Percentiles rank a stretch among this genome's conserved stretches.
Conservation (phyloP, 2,329 filamentous ascomycete genomes). For the Scedosporium aurantiacum region DNA sequence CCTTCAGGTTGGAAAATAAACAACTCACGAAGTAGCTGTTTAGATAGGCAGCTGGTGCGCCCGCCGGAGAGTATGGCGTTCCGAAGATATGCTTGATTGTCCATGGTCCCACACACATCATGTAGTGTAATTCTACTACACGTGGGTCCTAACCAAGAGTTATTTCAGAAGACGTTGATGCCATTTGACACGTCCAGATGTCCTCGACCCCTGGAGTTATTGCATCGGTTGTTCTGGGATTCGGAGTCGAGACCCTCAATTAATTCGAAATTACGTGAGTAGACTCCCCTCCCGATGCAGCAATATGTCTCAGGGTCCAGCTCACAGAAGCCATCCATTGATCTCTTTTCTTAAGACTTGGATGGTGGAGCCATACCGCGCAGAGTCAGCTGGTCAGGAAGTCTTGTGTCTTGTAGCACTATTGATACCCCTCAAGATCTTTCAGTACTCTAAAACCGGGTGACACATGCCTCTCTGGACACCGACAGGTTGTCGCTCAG, state of each 20-base stretch:
- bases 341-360: not conserved
- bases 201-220: too few species aligned
- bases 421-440: not conserved
- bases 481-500: too few species aligned
- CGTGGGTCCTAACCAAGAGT: not conserved
- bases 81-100: not conserved
- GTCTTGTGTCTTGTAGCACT: not conserved
- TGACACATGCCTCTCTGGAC: not conserved
- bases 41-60: not conserved
- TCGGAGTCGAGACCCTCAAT: not conserved
- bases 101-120: not conserved
- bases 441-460: not conserved
- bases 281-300: not conserved
- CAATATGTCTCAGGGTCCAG: not conserved
- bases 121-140: not conserved
- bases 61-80: not conserved
- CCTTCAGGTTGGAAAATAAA: too few species aligned
- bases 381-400: not conserved
- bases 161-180: not conserved
- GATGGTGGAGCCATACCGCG: not conserved
- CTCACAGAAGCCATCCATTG: not conserved
- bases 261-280: not conserved
- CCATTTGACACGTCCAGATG: too few species aligned
- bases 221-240: too few species aligned
- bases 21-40: too few species aligned